Base-by-base conservation (phyloP, 352 stramenopile genomes). In the Phytophthora quininea region DNA sequence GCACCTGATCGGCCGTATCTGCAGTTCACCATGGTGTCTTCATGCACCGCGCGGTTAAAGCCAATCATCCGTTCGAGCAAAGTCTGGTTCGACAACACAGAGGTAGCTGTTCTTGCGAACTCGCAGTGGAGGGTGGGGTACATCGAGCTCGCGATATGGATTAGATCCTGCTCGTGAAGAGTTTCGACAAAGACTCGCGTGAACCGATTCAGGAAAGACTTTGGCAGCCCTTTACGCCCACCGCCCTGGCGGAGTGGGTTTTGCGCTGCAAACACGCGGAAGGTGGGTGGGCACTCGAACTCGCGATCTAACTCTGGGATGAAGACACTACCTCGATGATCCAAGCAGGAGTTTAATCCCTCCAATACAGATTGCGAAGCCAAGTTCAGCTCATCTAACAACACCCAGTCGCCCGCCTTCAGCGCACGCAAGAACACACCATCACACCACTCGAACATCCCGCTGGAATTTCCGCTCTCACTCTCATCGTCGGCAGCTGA, bases 351-450 rank as follows among this genome's bases (percentile, higher is more conserved):
- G 83, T 99, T 99, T 14, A 99, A 82, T 10, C 98, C 98, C 85
- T 99, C 97, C 2, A 99, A 76, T 5, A 99, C 98, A 31, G 96
- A 98, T 77, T 99, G 98, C 14, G 97, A 98, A 30, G 98, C 98
- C 33, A 99, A 82, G 71, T 99, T 99, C 14, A 99, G 88, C 73
- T 99, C 98, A 78, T 99, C 98, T 11, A 99, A 85, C 45, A 99
- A 77, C 37, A 99, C 96, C 98, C 98, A 99, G 66, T 99, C 96
- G 30, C 98, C 98, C 33, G 88, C 86, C 80, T 99, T 99, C 27
- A 99, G 87, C 24, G 98, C 98, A 58, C 96, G 93, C 11, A 99
- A 84, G 32, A 99, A 98, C 9, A 99, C 92, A 37, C 98, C 98
- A 71, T 99, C 98, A 67, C 91, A 98, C 98, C 98, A 99, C 66